Conservation (phyloP, 768 basidiomycete species). For the Sutorius australiensis region DNA sequence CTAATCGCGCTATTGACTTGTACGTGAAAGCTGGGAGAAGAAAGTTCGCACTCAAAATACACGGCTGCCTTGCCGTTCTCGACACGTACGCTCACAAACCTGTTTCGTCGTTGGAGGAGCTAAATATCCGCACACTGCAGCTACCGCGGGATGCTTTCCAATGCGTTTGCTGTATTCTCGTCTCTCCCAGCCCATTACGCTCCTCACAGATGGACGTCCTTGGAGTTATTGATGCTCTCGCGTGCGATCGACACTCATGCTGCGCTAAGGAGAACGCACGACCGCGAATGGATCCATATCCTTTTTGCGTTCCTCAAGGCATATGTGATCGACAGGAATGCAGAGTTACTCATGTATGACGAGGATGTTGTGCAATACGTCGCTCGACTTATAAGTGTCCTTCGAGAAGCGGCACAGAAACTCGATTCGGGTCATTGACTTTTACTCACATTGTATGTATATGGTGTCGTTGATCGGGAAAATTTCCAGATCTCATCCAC, state of each 20-base stretch:
- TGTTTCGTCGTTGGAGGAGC: background rate
- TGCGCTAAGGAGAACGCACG: constrained; percentile 51
- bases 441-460: background rate
- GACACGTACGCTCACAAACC: constrained; percentile 64
- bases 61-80: constrained; percentile 82
- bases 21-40: constrained; percentile 81
- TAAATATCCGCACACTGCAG: constrained; percentile 37
- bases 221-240: constrained; percentile 77
- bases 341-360: constrained; percentile 52
- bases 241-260: constrained; percentile 67
- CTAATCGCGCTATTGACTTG: constrained; percentile 80
- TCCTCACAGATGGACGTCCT: constrained; percentile 74
- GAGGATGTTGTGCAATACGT: constrained; percentile 52
- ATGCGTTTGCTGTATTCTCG: constrained; percentile 66
- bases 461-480: constrained; percentile 9
- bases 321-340: constrained; percentile 52
- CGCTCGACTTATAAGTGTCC: constrained; percentile 42
- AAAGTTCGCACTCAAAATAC: constrained; percentile 82
- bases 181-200: constrained; percentile 86
- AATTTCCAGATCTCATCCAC: constrained; percentile 54
- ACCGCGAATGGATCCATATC: constrained; percentile 78
- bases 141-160: constrained; percentile 57
- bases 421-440: constrained; percentile 50
- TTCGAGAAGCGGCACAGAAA: constrained; percentile 47
- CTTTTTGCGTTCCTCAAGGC: constrained; percentile 73